Conservation (phyloP, 176 grass and related monocot genomes). For the Secale cereale region DNA sequence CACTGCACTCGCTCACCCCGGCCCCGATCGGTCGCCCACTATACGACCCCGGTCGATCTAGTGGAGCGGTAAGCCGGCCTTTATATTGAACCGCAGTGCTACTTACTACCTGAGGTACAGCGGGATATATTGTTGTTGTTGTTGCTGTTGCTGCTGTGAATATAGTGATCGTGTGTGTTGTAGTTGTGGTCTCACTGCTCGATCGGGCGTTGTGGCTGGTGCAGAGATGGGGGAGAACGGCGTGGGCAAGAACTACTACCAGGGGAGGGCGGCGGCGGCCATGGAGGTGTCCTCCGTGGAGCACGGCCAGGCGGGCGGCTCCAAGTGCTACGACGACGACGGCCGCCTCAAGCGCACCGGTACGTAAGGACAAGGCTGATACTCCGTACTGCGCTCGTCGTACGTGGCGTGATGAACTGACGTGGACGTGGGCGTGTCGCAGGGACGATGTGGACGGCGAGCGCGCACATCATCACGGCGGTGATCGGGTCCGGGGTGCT, state of each 20-base stretch:
- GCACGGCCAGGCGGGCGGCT: conserved; percentile 41
- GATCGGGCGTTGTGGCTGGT: background rate
- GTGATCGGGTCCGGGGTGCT: conserved; percentile 90
- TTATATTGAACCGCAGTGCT: conserved; percentile 6
- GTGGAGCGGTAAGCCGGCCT: background rate
- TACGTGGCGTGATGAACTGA: background rate
- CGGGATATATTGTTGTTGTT: background rate
- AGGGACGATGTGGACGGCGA: conserved; percentile 93
- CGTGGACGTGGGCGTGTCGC: background rate
- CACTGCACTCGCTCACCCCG: background rate
- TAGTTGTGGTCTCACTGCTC: conserved; percentile 13
- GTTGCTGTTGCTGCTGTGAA: background rate
- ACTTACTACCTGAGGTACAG: background rate
- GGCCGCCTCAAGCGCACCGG: conserved; percentile 84
- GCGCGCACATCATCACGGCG: conserved; percentile 94
- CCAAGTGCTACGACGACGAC: conserved; percentile 88
- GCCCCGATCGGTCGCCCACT: background rate
- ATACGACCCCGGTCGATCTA: background rate
- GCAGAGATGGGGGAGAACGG: conserved; percentile 65
- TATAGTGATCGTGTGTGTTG: background rate
- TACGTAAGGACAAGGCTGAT: conserved; percentile 4
- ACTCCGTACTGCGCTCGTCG: background rate
- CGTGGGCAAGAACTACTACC: conserved; percentile 32
- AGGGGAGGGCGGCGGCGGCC: conserved; percentile 7
- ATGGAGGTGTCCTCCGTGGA: conserved; percentile 51